phyloP scores from a whole-genome alignment of 495 filamentous ascomycete genomes.

The Staphylotrichum tortipilum region DNA sequence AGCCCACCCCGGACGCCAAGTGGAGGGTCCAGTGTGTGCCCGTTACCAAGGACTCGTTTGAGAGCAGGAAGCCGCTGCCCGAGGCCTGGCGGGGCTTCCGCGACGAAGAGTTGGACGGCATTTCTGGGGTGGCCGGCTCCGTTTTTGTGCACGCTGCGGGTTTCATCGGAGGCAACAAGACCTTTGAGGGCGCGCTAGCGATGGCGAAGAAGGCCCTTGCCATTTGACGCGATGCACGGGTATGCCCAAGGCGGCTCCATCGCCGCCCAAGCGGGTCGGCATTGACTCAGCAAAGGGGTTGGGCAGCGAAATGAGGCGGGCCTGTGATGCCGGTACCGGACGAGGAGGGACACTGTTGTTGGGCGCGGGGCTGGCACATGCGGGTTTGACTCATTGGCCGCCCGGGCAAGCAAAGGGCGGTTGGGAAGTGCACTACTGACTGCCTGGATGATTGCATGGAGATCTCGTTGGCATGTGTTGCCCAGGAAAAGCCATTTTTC shows the following conservation, averaged over 20 bases:
- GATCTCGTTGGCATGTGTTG: neutral
- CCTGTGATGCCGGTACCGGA: neutral
- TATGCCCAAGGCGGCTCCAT: neutral
- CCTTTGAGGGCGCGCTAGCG: slow-evolving; percentile 74
- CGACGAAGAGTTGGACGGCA: slow-evolving; percentile 69
- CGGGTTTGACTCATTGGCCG: neutral
- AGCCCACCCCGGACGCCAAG: slow-evolving; percentile 55
- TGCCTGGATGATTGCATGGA: neutral
- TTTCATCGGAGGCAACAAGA: slow-evolving; percentile 93
- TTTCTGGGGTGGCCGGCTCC: slow-evolving; percentile 64
- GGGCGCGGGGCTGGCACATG: no score
- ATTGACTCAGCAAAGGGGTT: neutral
- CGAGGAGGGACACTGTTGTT: no score
- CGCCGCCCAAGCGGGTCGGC: slow-evolving; percentile 13
- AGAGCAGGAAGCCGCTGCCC: slow-evolving; percentile 81
- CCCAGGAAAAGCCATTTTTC: neutral
- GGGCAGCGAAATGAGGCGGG: neutral
- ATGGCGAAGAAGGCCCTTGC: slow-evolving; percentile 69
- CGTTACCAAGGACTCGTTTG: slow-evolving; percentile 69
- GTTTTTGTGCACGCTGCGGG: slow-evolving; percentile 92
- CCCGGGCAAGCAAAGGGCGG: neutral
- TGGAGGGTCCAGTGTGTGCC: slow-evolving; percentile 92
- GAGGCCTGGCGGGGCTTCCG: slow-evolving; percentile 85
- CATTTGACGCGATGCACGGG: slow-evolving; percentile 5
- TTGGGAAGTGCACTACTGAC: no score